Percentiles rank a stretch among this genome's conserved stretches.
phyloP scores from a whole-genome alignment of 2,329 filamentous ascomycete species.

The Talaromyces rugulosus region DNA sequence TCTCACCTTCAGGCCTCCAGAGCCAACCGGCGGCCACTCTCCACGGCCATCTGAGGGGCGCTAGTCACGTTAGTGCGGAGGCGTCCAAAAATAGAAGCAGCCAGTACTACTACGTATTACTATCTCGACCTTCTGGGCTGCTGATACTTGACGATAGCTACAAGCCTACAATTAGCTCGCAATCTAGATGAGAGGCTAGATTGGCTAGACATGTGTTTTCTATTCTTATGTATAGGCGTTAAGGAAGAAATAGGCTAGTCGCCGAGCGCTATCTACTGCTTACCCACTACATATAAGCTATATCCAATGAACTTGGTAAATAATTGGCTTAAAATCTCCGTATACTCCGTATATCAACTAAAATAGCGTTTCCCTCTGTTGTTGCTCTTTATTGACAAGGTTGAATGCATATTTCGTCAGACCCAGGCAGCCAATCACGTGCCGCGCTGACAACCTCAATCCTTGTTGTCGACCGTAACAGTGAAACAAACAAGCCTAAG shows the following conservation, averaged over 20 bases:
- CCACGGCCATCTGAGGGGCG: background rate
- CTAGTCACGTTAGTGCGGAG: background rate
- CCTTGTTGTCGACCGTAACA: background rate
- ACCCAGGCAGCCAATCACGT: background rate
- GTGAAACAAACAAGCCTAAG: background rate
- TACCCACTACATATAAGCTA: background rate
- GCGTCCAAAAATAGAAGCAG: background rate
- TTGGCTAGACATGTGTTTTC: background rate
- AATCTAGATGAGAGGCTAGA: background rate
- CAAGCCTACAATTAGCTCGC: background rate
- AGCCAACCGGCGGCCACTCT: conserved; percentile 3
- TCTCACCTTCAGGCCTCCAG: background rate
- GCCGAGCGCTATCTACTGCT: background rate
- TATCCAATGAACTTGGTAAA: background rate
- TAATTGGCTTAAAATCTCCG: background rate
- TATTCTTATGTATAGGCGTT: background rate
- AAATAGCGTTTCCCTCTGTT: background rate
- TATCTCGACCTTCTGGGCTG: background rate
- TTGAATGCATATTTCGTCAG: background rate
- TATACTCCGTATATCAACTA: background rate
- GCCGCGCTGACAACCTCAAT: background rate
- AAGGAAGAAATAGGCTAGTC: background rate
- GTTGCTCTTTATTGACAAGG: background rate
- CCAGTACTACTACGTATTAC: background rate
- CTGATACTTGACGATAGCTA: background rate